These are phyloP conservation scores for Hysterium pulicare DNA, from an alignment of 2,329 filamentous ascomycete species.

Conservation along the genomic window DNA sequence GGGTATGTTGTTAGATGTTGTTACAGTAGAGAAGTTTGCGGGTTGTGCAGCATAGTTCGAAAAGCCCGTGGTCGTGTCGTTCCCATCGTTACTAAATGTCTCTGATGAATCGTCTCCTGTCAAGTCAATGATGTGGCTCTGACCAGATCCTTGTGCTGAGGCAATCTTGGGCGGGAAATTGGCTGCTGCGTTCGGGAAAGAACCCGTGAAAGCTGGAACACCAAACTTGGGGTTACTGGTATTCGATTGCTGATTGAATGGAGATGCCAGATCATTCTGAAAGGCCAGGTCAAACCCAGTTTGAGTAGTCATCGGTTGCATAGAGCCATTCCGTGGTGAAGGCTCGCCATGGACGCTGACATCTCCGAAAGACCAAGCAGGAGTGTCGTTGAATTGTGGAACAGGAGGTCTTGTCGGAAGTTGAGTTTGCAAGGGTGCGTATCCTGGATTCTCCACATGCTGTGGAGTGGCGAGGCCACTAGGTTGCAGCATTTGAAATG, in stretches of 20 bases:
- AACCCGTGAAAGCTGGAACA: not conserved
- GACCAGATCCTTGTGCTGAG: not conserved
- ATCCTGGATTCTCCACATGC: not conserved
- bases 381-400: not conserved
- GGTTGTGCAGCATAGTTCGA: not conserved
- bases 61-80: not conserved
- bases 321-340: not conserved
- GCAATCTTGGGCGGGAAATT: not conserved
- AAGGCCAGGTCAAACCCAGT: no score
- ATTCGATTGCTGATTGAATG: not conserved
- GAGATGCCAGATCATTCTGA: not conserved
- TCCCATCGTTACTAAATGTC: not conserved
- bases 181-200: not conserved
- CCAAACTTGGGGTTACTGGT: not conserved
- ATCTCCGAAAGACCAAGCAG: no score
- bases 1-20: not conserved
- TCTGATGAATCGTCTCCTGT: constrained; percentile 18
- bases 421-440: not conserved
- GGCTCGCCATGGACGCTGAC: not conserved
- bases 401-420: not conserved
- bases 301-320: no score
- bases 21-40: not conserved
- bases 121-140: constrained; percentile 18
- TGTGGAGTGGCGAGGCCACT: not conserved
- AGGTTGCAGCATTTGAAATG: not conserved